Conservation (phyloP, 352 stramenopile species). For the Pythium sukuiense region DNA sequence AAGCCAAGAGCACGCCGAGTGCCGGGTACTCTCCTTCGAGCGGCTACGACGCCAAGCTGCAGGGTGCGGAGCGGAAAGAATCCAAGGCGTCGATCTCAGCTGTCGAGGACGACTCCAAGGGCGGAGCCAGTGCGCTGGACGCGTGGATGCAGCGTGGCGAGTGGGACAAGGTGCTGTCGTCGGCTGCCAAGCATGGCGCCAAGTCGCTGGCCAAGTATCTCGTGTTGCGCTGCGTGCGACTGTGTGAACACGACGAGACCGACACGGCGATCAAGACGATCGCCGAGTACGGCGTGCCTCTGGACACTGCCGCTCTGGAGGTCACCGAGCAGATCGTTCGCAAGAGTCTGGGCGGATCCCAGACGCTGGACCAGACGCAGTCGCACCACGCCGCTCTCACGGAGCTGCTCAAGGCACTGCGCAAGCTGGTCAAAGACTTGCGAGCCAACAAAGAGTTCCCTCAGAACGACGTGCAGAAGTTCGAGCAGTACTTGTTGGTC, state of each 20-base stretch:
- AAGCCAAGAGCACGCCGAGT: slow-evolving; percentile 42
- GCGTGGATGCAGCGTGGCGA: slow-evolving; percentile 92
- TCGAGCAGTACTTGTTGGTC: slow-evolving; percentile 78
- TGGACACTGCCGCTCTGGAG: slow-evolving; percentile 55
- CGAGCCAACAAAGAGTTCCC: slow-evolving; percentile 57
- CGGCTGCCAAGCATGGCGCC: slow-evolving; percentile 71
- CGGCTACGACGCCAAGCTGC: slow-evolving; percentile 47
- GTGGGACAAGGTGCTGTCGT: slow-evolving; percentile 92
- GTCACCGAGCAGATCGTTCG: slow-evolving; percentile 54
- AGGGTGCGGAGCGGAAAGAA: slow-evolving; percentile 52
- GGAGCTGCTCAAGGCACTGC: slow-evolving; percentile 55
- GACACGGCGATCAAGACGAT: slow-evolving; percentile 80
- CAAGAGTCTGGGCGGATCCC: slow-evolving; percentile 50
- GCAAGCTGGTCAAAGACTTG: slow-evolving; percentile 76
- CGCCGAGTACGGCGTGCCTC: slow-evolving; percentile 73
- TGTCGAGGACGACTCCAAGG: slow-evolving; percentile 34
- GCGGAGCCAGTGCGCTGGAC: slow-evolving; percentile 71
- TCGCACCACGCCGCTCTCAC: slow-evolving; percentile 47
- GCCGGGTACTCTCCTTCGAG: slow-evolving; percentile 54
- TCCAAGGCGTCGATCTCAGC: slow-evolving; percentile 32
- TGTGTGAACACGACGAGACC: slow-evolving; percentile 74
- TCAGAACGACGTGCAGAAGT: slow-evolving; percentile 51
- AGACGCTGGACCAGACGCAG: slow-evolving; percentile 42
- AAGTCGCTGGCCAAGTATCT: slow-evolving; percentile 88
- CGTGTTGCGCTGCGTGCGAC: slow-evolving; percentile 62